Conservation (phyloP, 805 yeast species). For the Tetrapisispora pingtungensis region DNA sequence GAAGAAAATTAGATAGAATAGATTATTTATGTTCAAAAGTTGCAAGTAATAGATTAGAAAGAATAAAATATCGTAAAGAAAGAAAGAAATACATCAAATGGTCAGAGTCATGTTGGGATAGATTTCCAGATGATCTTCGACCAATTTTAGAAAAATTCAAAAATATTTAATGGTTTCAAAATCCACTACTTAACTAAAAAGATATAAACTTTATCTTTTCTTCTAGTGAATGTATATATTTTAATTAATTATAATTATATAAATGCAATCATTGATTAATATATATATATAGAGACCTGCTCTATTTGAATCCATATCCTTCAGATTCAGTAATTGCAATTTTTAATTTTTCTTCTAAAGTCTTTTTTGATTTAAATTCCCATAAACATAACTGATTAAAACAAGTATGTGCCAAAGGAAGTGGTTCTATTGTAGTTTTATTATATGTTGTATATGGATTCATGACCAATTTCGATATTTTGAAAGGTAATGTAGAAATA, state of each 20-base stretch:
- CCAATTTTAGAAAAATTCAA: constrained; percentile 8
- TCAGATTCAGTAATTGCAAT: constrained; percentile 68
- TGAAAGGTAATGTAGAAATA: constrained; percentile 60
- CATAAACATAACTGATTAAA: constrained; percentile 80
- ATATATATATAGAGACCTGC: background rate
- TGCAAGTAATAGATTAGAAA: constrained; percentile 4
- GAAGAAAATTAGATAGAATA: background rate
- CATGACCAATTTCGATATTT: constrained; percentile 41
- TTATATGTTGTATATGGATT: constrained; percentile 14
- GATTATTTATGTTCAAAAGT: background rate
- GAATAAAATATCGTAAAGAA: constrained; percentile 8
- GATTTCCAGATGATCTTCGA: constrained; percentile 31
- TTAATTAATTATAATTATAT: background rate
- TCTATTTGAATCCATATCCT: constrained; percentile 74
- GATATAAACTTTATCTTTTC: no score
- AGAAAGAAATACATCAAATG: constrained; percentile 17
- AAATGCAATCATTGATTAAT: background rate
- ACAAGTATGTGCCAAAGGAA: constrained; percentile 90
- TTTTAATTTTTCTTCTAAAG: constrained; percentile 47
- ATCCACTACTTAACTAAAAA: no score
- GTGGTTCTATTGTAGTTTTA: constrained; percentile 32
- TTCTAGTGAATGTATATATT: no score
- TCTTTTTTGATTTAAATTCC: constrained; percentile 48
- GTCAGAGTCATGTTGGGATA: constrained; percentile 23
- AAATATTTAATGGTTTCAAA: constrained; percentile 4